Conservation (phyloP, 179 eudicot genomes). For the Monotropa hypopitys region DNA sequence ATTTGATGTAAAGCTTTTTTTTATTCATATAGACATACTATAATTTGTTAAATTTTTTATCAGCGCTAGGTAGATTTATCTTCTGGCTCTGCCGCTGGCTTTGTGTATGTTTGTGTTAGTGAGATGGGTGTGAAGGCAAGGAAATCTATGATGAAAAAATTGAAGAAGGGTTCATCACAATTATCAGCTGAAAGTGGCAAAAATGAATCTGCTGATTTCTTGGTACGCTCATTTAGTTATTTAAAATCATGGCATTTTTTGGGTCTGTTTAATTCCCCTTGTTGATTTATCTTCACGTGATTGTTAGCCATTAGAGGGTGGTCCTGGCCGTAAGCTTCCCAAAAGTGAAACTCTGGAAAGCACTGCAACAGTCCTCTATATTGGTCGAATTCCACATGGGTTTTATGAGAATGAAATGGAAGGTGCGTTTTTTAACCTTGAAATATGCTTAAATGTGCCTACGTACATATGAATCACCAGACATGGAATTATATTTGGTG, state of each 20-base stretch:
- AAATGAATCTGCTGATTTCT: conserved; percentile 38
- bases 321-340: conserved; percentile 39
- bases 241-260: not conserved
- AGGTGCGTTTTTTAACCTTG: conserved; percentile 25
- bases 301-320: conserved; percentile 64
- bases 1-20: no score
- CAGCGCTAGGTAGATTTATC: no score
- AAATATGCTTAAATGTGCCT: not conserved
- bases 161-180: conserved; percentile 26
- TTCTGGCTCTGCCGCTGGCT: not conserved
- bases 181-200: conserved; percentile 13
- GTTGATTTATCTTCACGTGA: not conserved
- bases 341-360: conserved; percentile 21
- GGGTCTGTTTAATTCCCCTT: not conserved
- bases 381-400: conserved; percentile 88
- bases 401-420: conserved; percentile 86
- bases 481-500: not conserved
- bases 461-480: not conserved
- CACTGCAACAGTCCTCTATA: conserved; percentile 55
- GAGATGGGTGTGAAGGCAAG: conserved; percentile 33
- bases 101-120: conserved; percentile 5
- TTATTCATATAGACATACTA: no score
- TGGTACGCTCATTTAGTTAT: conserved; percentile 24
- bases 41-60: no score
- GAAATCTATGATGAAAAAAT: conserved; percentile 34